Base-by-base conservation (phyloP, 129 eudicot genomes). In the Tagetes erecta region DNA sequence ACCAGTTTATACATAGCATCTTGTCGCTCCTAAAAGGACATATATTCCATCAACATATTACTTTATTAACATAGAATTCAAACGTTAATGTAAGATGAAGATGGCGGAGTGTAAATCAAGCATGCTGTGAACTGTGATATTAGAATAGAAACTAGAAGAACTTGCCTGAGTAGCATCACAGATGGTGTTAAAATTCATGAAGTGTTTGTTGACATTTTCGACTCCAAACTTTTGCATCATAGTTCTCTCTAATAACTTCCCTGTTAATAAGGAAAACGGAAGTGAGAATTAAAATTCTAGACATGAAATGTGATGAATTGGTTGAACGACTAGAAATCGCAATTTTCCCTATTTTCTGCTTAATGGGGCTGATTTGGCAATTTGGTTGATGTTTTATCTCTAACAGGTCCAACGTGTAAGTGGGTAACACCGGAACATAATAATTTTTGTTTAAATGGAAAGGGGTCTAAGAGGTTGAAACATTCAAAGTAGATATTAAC, bases 1-100 rank as follows among this genome's bases (percentile, higher is more conserved):
- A 94, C 97, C 91, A 94, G 75, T 78, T 90, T 90, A 80, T 90
- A 90, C 97, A 94, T 94, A 27, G 98, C 98, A 83, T 94, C 98
- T 94, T 94, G 98, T 35, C 98, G 80, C 87, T 94, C 98, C 98
- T 94, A 79, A 35, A 79, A 39, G 27, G 0, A 57, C 20, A 68
- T 35, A 67, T 41, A 71, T 78, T 62, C 59, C 8, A n/a, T 39
- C 30, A 35, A 60, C 42, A 2, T 70, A 8, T 70, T 36, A 10
- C 2, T 46, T 71, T 37, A 69, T 20, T 46, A 5, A 59, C 36
- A 67, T 35, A 35, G 47, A 13, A 12, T 11, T 33, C 45, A 39
- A 12, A 65, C 57, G 1, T 50, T 68, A 2, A 45, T 4, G 44
- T 67, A 37, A 8, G 11, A 10, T 66, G 74, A 9, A 4, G 34